A percentile compares a stretch with the other conserved stretches of the same genome.
Evolutionary conservation across 768 basidiomycete species (phyloP).

Genomic region (Crassisporium funariophilum): DNA sequence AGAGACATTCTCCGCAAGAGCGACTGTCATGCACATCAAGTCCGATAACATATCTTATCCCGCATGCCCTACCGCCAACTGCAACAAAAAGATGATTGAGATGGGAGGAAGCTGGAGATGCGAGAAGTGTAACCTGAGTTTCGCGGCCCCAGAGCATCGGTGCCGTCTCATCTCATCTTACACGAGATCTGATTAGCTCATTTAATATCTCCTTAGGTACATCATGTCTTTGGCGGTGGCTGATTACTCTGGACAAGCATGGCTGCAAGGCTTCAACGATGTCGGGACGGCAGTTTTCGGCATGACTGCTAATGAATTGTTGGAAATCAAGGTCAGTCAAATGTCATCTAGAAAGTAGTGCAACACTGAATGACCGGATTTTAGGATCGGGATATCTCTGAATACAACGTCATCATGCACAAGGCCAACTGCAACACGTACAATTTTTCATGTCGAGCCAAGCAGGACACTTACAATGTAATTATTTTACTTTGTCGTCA

Average conservation of each 20-base stretch:
- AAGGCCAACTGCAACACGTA: slow-evolving; percentile 69
- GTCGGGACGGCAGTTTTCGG: slow-evolving; percentile 77
- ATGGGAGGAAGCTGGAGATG: slow-evolving; percentile 79
- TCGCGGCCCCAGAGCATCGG: slow-evolving; percentile 78
- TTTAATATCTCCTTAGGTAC: slow-evolving; percentile 46
- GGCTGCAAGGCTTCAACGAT: slow-evolving; percentile 97
- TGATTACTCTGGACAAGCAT: slow-evolving; percentile 88
- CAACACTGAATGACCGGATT: background rate
- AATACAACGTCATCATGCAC: slow-evolving; percentile 61
- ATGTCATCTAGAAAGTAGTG: background rate
- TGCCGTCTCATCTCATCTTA: slow-evolving; percentile 37
- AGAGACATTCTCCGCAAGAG: slow-evolving; percentile 80
- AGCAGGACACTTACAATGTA: slow-evolving; percentile 85
- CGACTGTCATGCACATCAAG: slow-evolving; percentile 88
- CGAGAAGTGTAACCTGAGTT: slow-evolving; percentile 85
- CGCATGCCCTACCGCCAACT: slow-evolving; percentile 77
- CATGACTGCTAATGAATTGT: slow-evolving; percentile 76
- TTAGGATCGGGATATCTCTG: slow-evolving; percentile 22
- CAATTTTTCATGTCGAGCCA: slow-evolving; percentile 86
- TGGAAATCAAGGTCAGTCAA: slow-evolving; percentile 64
- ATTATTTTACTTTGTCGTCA: slow-evolving; percentile 22
- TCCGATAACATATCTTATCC: slow-evolving; percentile 82
- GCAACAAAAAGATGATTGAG: slow-evolving; percentile 89
- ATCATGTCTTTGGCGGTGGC: slow-evolving; percentile 84
- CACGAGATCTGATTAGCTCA: slow-evolving; percentile 1